phyloP scores from a whole-genome alignment of 192 early-diverging fungal genomes.

The Powellomyces hirtus region DNA sequence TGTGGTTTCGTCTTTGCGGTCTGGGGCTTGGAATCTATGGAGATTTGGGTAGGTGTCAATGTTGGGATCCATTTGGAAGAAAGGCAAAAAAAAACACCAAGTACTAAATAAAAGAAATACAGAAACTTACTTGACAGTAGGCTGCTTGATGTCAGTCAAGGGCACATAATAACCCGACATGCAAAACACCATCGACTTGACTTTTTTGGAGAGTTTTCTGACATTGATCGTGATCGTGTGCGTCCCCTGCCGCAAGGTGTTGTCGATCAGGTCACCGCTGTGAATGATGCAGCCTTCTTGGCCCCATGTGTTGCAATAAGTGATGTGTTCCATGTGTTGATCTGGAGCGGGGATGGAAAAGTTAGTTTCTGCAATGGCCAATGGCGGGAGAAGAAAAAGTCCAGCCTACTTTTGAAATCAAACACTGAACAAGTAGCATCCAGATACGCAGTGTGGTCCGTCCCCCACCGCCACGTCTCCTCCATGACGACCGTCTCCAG shows the following conservation, averaged over 20 bases:
- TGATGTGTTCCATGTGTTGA: background rate
- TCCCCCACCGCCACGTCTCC: slow-evolving; percentile 28
- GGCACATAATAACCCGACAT: slow-evolving; percentile 28
- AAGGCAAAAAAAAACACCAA: too few species aligned
- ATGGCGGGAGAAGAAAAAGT: background rate
- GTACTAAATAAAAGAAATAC: background rate
- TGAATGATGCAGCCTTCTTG: slow-evolving; percentile 15
- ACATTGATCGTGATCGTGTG: slow-evolving; percentile 31
- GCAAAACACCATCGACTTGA: slow-evolving; percentile 29
- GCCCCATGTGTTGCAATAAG: background rate
- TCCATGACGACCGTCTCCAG: slow-evolving; percentile 34
- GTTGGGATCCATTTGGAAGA: background rate
- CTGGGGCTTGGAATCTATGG: slow-evolving; percentile 15
- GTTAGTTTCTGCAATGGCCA: too few species aligned
- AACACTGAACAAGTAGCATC: slow-evolving; percentile 29
- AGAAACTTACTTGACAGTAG: slow-evolving; percentile 28
- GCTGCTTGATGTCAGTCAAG: slow-evolving; percentile 16
- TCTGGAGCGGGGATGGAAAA: background rate
- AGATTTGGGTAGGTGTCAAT: too few species aligned
- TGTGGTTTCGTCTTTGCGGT: background rate
- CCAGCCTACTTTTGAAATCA: slow-evolving; percentile 19
- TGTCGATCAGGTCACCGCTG: slow-evolving; percentile 27
- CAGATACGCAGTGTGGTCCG: slow-evolving; percentile 1
- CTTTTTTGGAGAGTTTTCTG: slow-evolving; percentile 4
- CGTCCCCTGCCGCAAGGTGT: slow-evolving; percentile 5